A percentile compares a stretch with the other conserved stretches of the same genome.
phyloP scores from a whole-genome alignment of 2,329 filamentous ascomycete genomes.

The Fusarium anguioides region DNA sequence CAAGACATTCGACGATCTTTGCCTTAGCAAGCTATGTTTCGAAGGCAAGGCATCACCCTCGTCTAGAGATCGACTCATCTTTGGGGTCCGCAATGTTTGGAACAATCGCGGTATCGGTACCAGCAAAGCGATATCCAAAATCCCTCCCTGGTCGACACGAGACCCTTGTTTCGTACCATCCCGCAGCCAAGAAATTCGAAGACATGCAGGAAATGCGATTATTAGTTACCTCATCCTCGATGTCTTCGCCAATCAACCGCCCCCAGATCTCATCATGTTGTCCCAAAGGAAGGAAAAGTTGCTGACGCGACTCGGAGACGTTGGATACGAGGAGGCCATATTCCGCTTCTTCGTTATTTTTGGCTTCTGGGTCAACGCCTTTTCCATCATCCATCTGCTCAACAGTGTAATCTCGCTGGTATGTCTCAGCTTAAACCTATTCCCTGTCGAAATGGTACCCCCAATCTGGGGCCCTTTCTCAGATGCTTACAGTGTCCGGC shows the following conservation, averaged over 20 bases:
- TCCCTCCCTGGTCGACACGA: constrained; percentile 12
- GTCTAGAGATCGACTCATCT: neutral
- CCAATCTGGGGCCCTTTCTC: constrained; percentile 30
- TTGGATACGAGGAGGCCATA: constrained; percentile 7
- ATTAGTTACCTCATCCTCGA: constrained; percentile 29
- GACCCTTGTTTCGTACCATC: constrained; percentile 6
- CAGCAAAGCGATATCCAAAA: constrained; percentile 1
- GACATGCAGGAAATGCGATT: constrained; percentile 17
- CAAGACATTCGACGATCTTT: constrained; percentile 32
- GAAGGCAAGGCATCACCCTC: neutral
- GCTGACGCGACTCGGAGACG: constrained; percentile 6
- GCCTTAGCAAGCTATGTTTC: constrained; percentile 14
- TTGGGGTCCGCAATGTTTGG: constrained; percentile 29
- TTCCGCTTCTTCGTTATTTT: constrained; percentile 28
- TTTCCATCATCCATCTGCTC: constrained; percentile 34
- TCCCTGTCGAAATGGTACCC: constrained; percentile 29
- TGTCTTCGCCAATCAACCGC: constrained; percentile 22
- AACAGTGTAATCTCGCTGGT: constrained; percentile 22
- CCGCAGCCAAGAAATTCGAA: neutral
- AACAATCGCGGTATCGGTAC: constrained; percentile 33
- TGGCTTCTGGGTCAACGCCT: constrained; percentile 38
- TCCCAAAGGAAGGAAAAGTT: constrained; percentile 16
- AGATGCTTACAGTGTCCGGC: constrained; percentile 29
- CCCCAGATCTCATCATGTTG: constrained; percentile 23
- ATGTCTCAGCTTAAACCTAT: constrained; percentile 8